Conservation (phyloP, 257 asterid species). For the Scutellaria baicalensis region DNA sequence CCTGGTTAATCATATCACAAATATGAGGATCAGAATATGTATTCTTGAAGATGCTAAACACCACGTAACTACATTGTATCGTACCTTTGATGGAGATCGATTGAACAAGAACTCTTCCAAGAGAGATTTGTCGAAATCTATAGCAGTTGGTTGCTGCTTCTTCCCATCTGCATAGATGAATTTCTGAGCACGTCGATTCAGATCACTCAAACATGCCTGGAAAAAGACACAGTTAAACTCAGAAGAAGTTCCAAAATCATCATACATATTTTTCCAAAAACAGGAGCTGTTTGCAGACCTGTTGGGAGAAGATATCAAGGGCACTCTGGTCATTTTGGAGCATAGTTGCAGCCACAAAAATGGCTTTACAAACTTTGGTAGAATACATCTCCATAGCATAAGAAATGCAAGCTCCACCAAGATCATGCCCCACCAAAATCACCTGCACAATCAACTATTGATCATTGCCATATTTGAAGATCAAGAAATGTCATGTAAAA, state of each 20-base stretch:
- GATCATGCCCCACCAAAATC: constrained; percentile 55
- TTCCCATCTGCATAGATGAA: constrained; percentile 48
- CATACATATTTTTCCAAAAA: neutral
- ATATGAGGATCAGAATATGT: neutral
- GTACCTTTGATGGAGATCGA: constrained; percentile 51
- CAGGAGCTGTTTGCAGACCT: constrained; percentile 19
- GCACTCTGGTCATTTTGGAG: constrained; percentile 36
- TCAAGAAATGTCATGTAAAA: too few relatives aligned
- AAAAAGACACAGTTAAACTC: neutral
- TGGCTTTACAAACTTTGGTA: constrained; percentile 38
- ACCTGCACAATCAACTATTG: constrained; percentile 27
- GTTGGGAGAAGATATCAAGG: constrained; percentile 42
- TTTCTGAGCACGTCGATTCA: constrained; percentile 41
- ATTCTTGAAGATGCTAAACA: neutral
- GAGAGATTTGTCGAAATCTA: constrained; percentile 40
- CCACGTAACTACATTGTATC: neutral
- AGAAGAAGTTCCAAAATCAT: neutral
- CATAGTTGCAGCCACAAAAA: constrained; percentile 62
- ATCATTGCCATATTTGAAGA: neutral
- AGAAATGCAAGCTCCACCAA: constrained; percentile 55
- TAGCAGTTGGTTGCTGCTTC: constrained; percentile 44
- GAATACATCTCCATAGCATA: constrained; percentile 54
- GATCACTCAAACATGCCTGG: constrained; percentile 33
- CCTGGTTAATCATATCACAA: constrained; percentile 23
- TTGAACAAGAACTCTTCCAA: constrained; percentile 44